A percentile compares a stretch with the other conserved stretches of the same genome.
These are phyloP conservation scores for Turnera subulata DNA, from an alignment of 345 rosid genomes.

Conservation along the genomic window DNA sequence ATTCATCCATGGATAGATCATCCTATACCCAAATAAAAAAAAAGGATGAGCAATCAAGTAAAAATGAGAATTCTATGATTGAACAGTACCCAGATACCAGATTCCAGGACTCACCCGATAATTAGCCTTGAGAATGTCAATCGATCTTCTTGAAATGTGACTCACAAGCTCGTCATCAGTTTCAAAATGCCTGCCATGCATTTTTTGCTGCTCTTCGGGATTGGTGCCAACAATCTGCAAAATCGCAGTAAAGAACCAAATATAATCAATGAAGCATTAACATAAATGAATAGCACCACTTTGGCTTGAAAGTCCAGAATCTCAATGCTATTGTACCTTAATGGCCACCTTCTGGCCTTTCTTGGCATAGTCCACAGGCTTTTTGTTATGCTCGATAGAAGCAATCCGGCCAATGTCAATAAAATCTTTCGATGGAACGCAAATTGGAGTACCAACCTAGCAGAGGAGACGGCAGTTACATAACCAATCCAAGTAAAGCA, in stretches of 20 bases:
- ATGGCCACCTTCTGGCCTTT: constrained; percentile 78
- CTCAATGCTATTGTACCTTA: constrained; percentile 47
- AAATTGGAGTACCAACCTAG: constrained; percentile 90
- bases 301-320: background rate
- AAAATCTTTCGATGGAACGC: constrained; percentile 73
- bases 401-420: constrained; percentile 86
- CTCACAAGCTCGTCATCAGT: constrained; percentile 83
- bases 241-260: constrained; percentile 3
- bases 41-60: background rate
- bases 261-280: background rate
- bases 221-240: constrained; percentile 64
- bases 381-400: constrained; percentile 73
- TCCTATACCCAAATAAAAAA: constrained; percentile 41
- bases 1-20: constrained; percentile 60
- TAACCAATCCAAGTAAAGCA: background rate
- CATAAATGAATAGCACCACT: background rate
- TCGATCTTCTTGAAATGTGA: constrained; percentile 74
- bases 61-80: background rate
- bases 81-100: background rate
- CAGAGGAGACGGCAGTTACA: constrained; percentile 4
- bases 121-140: constrained; percentile 74
- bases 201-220: constrained; percentile 83
- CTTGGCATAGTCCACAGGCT: constrained; percentile 72
- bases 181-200: constrained; percentile 90
- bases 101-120: constrained; percentile 53